These are phyloP conservation scores for Staphylotrichum tortipilum DNA, from an alignment of 495 filamentous ascomycete species.

Conservation along the genomic window DNA sequence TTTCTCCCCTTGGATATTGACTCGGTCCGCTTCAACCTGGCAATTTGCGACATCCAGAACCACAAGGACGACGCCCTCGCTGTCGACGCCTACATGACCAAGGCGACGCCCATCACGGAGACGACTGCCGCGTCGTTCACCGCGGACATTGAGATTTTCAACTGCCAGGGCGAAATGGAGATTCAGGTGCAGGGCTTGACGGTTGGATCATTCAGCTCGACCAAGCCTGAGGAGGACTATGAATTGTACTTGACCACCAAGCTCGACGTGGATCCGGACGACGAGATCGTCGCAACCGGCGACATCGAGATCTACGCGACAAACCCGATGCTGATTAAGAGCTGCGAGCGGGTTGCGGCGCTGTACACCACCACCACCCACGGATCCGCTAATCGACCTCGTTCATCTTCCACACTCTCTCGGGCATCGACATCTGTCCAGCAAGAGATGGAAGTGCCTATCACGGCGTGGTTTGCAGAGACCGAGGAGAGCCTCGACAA, in stretches of 20 bases:
- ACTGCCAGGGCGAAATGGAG: constrained; percentile 24
- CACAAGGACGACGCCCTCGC: constrained; percentile 16
- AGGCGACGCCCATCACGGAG: constrained; percentile 13
- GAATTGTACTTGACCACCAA: constrained; percentile 37
- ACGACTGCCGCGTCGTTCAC: constrained; percentile 25
- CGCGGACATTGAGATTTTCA: constrained; percentile 33
- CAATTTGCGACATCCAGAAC: constrained; percentile 18
- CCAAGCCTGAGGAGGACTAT: constrained; percentile 32
- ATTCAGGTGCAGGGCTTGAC: constrained; percentile 34
- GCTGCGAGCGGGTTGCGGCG: constrained; percentile 30
- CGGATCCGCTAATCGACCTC: neutral
- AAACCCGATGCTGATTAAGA: constrained; percentile 25
- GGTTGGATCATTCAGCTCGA: constrained; percentile 30
- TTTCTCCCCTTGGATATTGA: constrained; percentile 34
- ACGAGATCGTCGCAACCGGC: constrained; percentile 23
- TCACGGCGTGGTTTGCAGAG: constrained; percentile 22
- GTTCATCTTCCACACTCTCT: too few relatives aligned
- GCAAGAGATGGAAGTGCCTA: neutral
- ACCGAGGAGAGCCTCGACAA: constrained; percentile 22
- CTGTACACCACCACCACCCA: constrained; percentile 17
- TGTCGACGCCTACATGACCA: constrained; percentile 30
- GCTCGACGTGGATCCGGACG: constrained; percentile 33
- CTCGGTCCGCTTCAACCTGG: constrained; percentile 32
- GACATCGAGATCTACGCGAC: neutral
- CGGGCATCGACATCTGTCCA: too few relatives aligned